These are phyloP conservation scores for Herpomyces periplanetae DNA, from an alignment of 2,329 filamentous ascomycete genomes.

Conservation along the genomic window DNA sequence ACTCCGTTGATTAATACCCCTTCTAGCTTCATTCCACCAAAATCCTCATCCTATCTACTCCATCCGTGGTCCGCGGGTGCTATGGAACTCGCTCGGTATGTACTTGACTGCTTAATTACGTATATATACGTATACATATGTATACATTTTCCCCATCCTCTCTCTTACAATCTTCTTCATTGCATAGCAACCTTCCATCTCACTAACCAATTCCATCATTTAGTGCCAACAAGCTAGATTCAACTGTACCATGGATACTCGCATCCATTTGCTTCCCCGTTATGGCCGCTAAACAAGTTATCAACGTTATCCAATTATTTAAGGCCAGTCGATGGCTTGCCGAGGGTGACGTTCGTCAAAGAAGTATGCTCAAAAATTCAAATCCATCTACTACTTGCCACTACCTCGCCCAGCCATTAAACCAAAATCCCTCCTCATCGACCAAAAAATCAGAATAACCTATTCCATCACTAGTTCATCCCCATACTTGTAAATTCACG, in stretches of 20 bases:
- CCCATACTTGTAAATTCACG: too few relatives aligned
- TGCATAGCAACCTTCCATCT: too few relatives aligned
- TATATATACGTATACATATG: not conserved
- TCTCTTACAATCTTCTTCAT: too few relatives aligned
- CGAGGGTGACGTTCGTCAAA: conserved; percentile 38
- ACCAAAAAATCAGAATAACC: too few relatives aligned
- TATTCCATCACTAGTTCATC: too few relatives aligned
- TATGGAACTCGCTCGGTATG: conserved; percentile 37
- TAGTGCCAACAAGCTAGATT: conserved; percentile 38
- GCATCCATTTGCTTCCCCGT: conserved; percentile 41
- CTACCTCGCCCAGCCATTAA: too few relatives aligned
- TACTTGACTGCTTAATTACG: not conserved
- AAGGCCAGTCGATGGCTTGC: conserved; percentile 74
- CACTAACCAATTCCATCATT: too few relatives aligned
- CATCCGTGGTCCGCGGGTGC: conserved; percentile 72
- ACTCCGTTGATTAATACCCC: conserved; percentile 11
- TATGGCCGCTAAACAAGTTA: conserved; percentile 64
- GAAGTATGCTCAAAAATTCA: conserved; percentile 12
- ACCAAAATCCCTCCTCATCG: too few relatives aligned
- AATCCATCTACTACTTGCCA: too few relatives aligned
- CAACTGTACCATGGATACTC: conserved; percentile 29
- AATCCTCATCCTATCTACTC: conserved; percentile 33
- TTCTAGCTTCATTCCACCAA: conserved; percentile 25
- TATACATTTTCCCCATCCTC: conserved; percentile 1
- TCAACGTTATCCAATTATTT: conserved; percentile 73